Conservation (phyloP, 2,329 filamentous ascomycete genomes). For the Dactylellina leptospora region DNA sequence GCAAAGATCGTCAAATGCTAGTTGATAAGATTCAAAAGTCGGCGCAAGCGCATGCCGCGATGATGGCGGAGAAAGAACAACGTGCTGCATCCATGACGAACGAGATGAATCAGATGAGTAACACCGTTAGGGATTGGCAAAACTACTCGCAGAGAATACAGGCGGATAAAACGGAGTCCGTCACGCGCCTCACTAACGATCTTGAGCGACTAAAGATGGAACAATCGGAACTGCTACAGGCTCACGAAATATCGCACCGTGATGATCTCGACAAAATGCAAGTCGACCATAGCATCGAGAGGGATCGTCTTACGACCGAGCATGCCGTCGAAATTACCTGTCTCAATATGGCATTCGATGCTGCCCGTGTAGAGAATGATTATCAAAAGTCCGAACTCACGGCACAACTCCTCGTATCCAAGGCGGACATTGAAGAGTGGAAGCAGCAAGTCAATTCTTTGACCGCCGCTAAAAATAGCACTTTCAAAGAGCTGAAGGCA, state of each 20-base stretch:
- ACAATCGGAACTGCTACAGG: slow-evolving; percentile 23
- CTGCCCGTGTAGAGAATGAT: slow-evolving; percentile 20
- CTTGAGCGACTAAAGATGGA: slow-evolving; percentile 15
- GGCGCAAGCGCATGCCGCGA: slow-evolving; percentile 29
- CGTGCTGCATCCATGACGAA: slow-evolving; percentile 3
- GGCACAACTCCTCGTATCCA: background rate
- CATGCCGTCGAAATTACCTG: background rate
- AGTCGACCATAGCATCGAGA: slow-evolving; percentile 13
- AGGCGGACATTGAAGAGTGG: slow-evolving; percentile 1
- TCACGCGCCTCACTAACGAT: background rate
- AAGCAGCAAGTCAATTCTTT: background rate
- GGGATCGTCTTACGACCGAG: slow-evolving; percentile 4
- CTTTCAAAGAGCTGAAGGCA: slow-evolving; percentile 8
- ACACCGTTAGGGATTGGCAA: slow-evolving; percentile 34
- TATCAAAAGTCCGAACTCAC: slow-evolving; percentile 19
- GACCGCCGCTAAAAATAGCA: background rate
- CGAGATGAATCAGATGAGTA: slow-evolving; percentile 14
- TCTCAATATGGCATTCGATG: slow-evolving; percentile 1
- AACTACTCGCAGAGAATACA: slow-evolving; percentile 30
- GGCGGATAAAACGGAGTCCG: slow-evolving; percentile 22
- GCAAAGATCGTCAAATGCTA: slow-evolving; percentile 24
- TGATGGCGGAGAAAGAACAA: slow-evolving; percentile 40
- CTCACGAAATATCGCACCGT: slow-evolving; percentile 15
- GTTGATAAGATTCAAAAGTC: slow-evolving; percentile 39
- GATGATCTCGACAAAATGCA: slow-evolving; percentile 28